Evolutionary conservation across 495 filamentous ascomycete species (phyloP).

Genomic region (Tuber borchii): DNA sequence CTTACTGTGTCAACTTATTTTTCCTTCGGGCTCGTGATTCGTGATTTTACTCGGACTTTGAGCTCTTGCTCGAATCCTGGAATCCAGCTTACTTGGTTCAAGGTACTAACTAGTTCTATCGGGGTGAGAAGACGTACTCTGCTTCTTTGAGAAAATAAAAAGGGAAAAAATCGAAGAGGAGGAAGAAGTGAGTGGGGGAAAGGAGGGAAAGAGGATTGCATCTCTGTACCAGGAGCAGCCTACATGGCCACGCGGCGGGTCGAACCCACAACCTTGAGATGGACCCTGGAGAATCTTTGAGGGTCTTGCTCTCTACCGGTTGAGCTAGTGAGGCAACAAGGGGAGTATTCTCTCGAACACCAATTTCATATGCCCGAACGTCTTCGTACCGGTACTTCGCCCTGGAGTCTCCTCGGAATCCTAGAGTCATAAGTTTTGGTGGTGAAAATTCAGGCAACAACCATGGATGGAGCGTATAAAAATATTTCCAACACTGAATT

Average conservation of each 20-base stretch:
- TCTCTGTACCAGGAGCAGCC: slow-evolving; percentile 41
- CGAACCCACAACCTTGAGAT: slow-evolving; percentile 56
- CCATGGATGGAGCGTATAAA: background rate
- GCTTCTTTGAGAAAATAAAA: background rate
- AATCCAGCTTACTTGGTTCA: background rate
- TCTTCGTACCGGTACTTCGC: background rate
- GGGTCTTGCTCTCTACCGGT: slow-evolving; percentile 49
- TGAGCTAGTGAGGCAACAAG: background rate
- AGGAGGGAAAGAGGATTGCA: background rate
- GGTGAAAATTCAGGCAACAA: background rate
- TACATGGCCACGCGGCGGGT: slow-evolving; percentile 48
- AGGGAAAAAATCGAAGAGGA: background rate
- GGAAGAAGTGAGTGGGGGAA: background rate
- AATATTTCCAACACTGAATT: background rate
- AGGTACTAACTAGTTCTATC: background rate
- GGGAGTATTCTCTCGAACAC: background rate
- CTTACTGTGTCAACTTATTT: background rate
- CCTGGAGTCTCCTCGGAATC: background rate
- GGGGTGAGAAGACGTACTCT: background rate
- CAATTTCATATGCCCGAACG: background rate
- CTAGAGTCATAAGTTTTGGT: background rate
- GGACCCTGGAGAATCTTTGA: slow-evolving; percentile 38
- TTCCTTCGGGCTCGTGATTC: background rate
- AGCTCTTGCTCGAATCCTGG: background rate
- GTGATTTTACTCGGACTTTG: background rate